Base-by-base conservation (phyloP, 2,329 filamentous ascomycete species). In the Aureobasidium sp. region DNA sequence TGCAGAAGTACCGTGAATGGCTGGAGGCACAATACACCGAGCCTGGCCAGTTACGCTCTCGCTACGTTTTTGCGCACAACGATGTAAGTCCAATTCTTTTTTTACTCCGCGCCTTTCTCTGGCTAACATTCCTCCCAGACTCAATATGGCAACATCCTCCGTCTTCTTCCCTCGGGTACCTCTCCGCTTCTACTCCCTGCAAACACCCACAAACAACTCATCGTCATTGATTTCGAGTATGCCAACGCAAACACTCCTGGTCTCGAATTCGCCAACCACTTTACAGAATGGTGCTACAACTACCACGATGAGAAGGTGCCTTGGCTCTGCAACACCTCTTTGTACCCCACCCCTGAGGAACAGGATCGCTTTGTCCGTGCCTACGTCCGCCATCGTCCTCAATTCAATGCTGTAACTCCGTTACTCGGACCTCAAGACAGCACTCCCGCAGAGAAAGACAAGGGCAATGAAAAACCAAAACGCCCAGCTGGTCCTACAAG, bases 201-300 rank as follows among this genome's bases (percentile, higher is more conserved):
- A 63, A 97, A 97, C 75, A 87, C 93, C 68, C 94, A 99, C 77
- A 97, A 96, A 75, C 93, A 96, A 75, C 84, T 99, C 15, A 84
- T 97, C 17, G 94, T 99, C 66, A 99, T 99, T 70, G 94, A 99
- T 73, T 99, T 99, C 70, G 94, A 99, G 71, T 99, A 99, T 72
- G 89, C 94, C 1, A 92, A 87, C 2, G 92, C 93, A 63, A 99
- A 97, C 72, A 81, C 87, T 0, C 86, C 86, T 0, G 94, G 92
- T 1, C 81, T 91, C 17, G 94, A 99, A 74, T 97, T 99, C 72
- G 94, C 92, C 63, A 99, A 99, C 73, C 94, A 99, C 75, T 99
- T 99, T 75, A 85, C 90, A 0, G 94, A 99, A 76, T 99, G 94
- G 94, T 89, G 90, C 69, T 97, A 97, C 80, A 93, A 99, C 76